Conservation (phyloP, 768 basidiomycete species). For the Pholiota molesta region DNA sequence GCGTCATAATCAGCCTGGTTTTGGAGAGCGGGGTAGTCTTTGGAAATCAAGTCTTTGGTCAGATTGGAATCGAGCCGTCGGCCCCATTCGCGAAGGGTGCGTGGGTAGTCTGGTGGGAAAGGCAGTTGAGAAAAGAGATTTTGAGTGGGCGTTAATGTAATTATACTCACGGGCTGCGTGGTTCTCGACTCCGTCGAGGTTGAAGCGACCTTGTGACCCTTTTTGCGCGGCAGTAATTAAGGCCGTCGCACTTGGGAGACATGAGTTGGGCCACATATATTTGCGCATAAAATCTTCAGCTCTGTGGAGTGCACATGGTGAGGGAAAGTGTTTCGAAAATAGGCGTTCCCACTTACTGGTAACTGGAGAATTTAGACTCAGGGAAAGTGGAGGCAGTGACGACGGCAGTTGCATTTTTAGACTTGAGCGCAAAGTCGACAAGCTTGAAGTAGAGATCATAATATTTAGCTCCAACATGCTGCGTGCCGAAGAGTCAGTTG, state of each 20-base stretch:
- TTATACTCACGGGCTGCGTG: constrained; percentile 69
- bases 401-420: constrained; percentile 65
- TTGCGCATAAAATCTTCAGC: constrained; percentile 85
- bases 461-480: constrained; percentile 58
- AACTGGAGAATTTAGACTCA: constrained; percentile 65
- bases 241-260: constrained; percentile 85
- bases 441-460: constrained; percentile 77
- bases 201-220: constrained; percentile 75
- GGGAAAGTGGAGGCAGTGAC: constrained; percentile 74
- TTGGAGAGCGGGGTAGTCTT: constrained; percentile 62
- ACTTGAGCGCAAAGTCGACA: constrained; percentile 77
- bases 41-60: constrained; percentile 55
- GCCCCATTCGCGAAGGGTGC: constrained; percentile 92
- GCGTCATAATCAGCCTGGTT: constrained; percentile 60
- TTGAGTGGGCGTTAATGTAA: not conserved
- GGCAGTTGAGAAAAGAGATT: not conserved
- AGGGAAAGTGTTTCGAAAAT: constrained; percentile 5
- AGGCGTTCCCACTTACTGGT: constrained; percentile 55
- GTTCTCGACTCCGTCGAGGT: constrained; percentile 84
- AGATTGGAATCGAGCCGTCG: constrained; percentile 71
- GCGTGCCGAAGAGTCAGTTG: constrained; percentile 9
- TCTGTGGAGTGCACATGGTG: constrained; percentile 31
- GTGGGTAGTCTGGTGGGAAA: constrained; percentile 66
- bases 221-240: constrained; percentile 72
- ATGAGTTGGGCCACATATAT: constrained; percentile 91